Evolutionary conservation across 345 rosid species (phyloP).

Genomic region (Erucastrum elatum): DNA sequence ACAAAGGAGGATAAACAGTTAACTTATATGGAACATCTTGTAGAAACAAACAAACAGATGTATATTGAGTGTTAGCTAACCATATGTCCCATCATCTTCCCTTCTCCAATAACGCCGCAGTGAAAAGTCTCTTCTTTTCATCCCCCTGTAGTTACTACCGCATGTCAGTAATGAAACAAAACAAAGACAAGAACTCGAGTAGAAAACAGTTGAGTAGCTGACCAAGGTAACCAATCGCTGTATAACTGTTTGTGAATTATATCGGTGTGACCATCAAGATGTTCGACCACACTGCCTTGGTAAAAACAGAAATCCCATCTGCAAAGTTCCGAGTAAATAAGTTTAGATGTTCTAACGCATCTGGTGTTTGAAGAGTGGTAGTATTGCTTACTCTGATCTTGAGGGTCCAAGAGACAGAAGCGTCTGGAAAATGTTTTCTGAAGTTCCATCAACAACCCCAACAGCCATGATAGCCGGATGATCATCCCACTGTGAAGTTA

Average conservation of each 20-base stretch:
- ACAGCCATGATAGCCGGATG: constrained; percentile 99
- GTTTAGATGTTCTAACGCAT: background rate
- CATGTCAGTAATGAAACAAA: constrained; percentile 17
- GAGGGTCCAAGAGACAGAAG: constrained; percentile 95
- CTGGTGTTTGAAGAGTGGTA: background rate
- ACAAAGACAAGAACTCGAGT: background rate
- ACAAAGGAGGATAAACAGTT: constrained; percentile 29
- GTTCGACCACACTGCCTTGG: constrained; percentile 90
- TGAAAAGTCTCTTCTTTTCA: constrained; percentile 76
- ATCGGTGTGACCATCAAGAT: constrained; percentile 93
- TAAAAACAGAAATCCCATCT: constrained; percentile 98
- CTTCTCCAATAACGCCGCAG: constrained; percentile 95
- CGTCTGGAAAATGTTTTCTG: constrained; percentile 89
- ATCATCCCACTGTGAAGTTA: constrained; percentile 72
- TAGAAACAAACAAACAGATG: constrained; percentile 11
- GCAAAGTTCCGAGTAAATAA: constrained; percentile 29
- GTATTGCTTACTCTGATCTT: constrained; percentile 74
- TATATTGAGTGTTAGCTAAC: constrained; percentile 41
- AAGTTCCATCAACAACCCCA: constrained; percentile 89
- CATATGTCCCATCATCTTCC: constrained; percentile 97
- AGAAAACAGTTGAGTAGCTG: constrained; percentile 35
- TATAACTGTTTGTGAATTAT: constrained; percentile 83
- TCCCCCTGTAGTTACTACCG: constrained; percentile 58
- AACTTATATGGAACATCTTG: constrained; percentile 8
- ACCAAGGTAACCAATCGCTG: constrained; percentile 90